Conservation (phyloP, 2,329 filamentous ascomycete genomes). For the Botrytis cinerea region DNA sequence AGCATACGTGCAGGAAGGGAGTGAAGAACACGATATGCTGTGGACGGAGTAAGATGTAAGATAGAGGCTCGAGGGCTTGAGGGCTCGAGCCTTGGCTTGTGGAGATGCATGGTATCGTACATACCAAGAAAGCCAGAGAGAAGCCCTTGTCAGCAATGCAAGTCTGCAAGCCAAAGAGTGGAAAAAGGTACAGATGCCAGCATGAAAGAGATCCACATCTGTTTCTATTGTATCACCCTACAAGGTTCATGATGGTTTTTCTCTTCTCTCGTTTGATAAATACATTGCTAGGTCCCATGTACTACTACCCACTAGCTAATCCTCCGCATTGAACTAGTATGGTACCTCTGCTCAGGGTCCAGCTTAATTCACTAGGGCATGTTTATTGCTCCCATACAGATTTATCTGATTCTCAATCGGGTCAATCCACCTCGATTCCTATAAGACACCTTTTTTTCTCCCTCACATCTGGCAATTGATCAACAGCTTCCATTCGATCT, state of each 20-base stretch:
- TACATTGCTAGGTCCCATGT: neutral
- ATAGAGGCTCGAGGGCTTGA: neutral
- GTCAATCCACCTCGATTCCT: neutral
- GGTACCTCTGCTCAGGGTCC: neutral
- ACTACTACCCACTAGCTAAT: neutral
- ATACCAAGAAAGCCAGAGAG: neutral
- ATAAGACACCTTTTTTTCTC: neutral
- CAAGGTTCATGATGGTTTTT: neutral
- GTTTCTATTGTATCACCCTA: neutral
- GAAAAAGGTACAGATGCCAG: neutral
- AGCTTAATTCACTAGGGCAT: neutral
- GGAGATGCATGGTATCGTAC: neutral
- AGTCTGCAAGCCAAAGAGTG: neutral
- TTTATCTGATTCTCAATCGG: neutral
- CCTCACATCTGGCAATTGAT: neutral
- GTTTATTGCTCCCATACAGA: neutral
- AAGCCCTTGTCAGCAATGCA: neutral
- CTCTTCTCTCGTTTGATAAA: neutral
- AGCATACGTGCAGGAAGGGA: neutral
- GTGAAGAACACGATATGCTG: neutral
- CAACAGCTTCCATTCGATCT: neutral
- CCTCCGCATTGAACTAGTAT: neutral
- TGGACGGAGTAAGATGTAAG: neutral
- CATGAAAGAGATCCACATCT: slow-evolving; percentile 3
- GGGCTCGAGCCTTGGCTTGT: neutral